Percentiles rank a stretch among this genome's conserved stretches.
Evolutionary conservation across 345 rosid species (phyloP).

Genomic region (Populus pruinosa): DNA sequence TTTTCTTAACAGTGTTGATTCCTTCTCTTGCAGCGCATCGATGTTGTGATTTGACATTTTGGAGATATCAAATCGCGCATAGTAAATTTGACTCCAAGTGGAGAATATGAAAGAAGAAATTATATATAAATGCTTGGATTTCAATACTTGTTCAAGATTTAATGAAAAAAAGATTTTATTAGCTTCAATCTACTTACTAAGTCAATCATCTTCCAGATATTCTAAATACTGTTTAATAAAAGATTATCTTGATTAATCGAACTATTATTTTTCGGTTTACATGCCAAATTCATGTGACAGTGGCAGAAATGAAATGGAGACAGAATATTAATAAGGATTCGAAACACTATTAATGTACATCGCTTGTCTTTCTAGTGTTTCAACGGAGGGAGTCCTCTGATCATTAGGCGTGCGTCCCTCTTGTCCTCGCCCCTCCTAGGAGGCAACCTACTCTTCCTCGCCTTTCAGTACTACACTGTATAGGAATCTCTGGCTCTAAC

Average conservation of each 20-base stretch:
- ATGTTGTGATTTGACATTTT: neutral
- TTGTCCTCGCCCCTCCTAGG: neutral
- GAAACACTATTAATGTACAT: neutral
- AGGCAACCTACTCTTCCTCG: neutral
- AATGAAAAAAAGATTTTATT: neutral
- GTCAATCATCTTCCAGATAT: too few species aligned
- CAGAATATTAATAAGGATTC: neutral
- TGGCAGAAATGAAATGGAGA: neutral
- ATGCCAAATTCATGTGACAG: neutral
- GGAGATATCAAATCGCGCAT: neutral
- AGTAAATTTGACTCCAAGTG: too few species aligned
- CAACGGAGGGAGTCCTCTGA: neutral
- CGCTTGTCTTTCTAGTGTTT: neutral
- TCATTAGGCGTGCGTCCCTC: neutral
- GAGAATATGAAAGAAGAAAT: too few species aligned
- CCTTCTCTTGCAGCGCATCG: neutral
- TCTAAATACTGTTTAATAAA: too few species aligned
- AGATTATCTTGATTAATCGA: too few species aligned
- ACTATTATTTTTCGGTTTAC: neutral
- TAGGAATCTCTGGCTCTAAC: neutral
- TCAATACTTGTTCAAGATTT: too few species aligned
- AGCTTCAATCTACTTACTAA: neutral
- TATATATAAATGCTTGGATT: too few species aligned
- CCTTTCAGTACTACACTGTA: neutral
- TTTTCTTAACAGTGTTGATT: conserved; percentile 13